Conservation (phyloP, 345 rosid species). For the Euphorbia tirucalli region DNA sequence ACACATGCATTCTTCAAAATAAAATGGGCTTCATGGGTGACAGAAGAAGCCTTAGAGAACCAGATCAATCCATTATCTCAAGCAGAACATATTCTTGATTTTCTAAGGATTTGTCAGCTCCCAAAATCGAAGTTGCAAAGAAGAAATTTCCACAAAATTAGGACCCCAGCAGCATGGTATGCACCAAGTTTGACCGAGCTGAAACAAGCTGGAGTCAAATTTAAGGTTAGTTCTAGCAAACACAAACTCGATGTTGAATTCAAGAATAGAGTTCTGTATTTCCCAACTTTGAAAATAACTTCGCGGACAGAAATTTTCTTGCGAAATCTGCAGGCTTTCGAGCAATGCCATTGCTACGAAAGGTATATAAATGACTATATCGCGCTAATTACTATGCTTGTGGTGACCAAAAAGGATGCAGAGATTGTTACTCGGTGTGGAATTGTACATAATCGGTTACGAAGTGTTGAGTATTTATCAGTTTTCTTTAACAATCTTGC, state of each 20-base stretch:
- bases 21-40: not conserved
- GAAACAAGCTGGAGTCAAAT: no score
- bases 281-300: not conserved
- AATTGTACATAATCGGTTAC: not conserved
- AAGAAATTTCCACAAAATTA: not conserved
- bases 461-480: not conserved
- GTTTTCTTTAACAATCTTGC: no score
- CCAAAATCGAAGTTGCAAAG: not conserved
- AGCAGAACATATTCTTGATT: constrained; percentile 22
- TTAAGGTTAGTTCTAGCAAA: not conserved
- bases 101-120: not conserved
- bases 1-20: not conserved
- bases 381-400: not conserved
- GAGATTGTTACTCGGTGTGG: not conserved
- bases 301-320: not conserved
- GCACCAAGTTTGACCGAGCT: not conserved
- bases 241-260: not conserved
- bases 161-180: not conserved
- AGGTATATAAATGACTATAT: not conserved
- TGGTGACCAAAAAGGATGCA: not conserved
- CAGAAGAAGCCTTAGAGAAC: not conserved
- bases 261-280: not conserved
- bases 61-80: not conserved
- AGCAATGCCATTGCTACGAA: not conserved
- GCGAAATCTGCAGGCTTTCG: not conserved